Conservation (phyloP, 2,329 filamentous ascomycete genomes). For the Fusarium subtropicale region DNA sequence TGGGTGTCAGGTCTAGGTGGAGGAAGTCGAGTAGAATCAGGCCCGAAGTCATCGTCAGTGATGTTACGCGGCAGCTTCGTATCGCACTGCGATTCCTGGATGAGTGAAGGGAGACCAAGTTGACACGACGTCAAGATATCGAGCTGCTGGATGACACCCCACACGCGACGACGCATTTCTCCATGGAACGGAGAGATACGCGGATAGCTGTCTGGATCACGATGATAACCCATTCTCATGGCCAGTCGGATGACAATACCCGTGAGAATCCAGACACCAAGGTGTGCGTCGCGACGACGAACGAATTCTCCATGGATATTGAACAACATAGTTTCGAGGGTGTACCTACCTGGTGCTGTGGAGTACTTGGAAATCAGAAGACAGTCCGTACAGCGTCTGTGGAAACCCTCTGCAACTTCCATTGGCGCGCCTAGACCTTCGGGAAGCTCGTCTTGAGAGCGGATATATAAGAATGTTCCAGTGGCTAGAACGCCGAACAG, state of each 20-base stretch:
- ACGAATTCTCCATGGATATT: constrained; percentile 37
- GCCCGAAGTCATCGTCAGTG: constrained; percentile 29
- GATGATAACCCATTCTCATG: constrained; percentile 41
- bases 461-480: constrained; percentile 28
- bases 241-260: constrained; percentile 32
- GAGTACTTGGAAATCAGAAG: constrained; percentile 34
- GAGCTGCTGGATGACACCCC: constrained; percentile 28
- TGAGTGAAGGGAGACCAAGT: constrained; percentile 27
- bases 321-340: constrained; percentile 28
- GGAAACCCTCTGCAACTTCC: constrained; percentile 22
- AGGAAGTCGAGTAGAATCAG: constrained; percentile 16
- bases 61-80: constrained; percentile 26
- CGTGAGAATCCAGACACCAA: constrained; percentile 29
- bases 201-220: constrained; percentile 23
- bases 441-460: constrained; percentile 24
- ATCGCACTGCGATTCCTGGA: constrained; percentile 32
- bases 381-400: constrained; percentile 33
- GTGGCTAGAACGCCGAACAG: constrained; percentile 32
- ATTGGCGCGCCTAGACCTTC: constrained; percentile 19
- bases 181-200: constrained; percentile 29
- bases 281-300: constrained; percentile 24
- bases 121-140: constrained; percentile 34
- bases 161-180: constrained; percentile 37
- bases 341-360: constrained; percentile 16
- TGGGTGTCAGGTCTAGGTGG: constrained; percentile 18